A percentile compares a stretch with the other conserved stretches of the same genome.
phyloP scores from a whole-genome alignment of 78 protist species.

The Pigoraptor vietnamica region DNA sequence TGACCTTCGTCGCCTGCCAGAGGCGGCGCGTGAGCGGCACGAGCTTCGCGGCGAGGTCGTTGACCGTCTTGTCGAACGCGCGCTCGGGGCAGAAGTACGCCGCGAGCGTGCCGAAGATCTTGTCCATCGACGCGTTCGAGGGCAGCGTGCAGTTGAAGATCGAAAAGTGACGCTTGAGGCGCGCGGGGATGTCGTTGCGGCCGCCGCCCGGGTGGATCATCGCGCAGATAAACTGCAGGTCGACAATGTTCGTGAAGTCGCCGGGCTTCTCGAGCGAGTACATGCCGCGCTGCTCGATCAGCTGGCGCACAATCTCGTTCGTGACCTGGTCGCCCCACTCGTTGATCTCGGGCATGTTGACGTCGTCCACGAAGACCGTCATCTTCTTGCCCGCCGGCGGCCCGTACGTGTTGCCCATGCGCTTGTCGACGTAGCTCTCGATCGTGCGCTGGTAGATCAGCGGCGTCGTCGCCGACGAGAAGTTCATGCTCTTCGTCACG shows the following conservation, averaged over 20 bases:
- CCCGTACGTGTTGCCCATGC: constrained; percentile 31
- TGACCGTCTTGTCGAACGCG: constrained; percentile 61
- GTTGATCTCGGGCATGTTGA: constrained; percentile 62
- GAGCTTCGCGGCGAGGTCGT: constrained; percentile 56
- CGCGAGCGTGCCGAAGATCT: constrained; percentile 93
- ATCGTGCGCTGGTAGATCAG: constrained; percentile 49
- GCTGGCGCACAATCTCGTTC: constrained; percentile 67
- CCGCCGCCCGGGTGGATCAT: constrained; percentile 87
- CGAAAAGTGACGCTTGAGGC: constrained; percentile 64
- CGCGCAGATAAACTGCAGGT: constrained; percentile 64
- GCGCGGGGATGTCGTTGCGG: constrained; percentile 45
- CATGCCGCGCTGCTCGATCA: constrained; percentile 53
- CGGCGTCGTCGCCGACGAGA: constrained; percentile 71
- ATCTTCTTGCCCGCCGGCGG: constrained; percentile 35
- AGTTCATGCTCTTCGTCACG: constrained; percentile 33
- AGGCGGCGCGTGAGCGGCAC: constrained; percentile 84
- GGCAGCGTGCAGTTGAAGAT: constrained; percentile 92
- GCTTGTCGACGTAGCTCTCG: constrained; percentile 77
- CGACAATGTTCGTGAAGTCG: neutral
- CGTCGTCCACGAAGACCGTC: constrained; percentile 61
- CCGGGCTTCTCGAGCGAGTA: constrained; percentile 81
- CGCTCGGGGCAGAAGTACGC: constrained; percentile 33
- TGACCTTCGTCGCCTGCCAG: constrained; percentile 79
- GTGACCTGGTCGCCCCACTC: constrained; percentile 64
- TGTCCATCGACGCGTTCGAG: constrained; percentile 71